Evolutionary conservation across 192 early-diverging fungal species (phyloP), one percentile per base, ranked within the genome.

Genomic region (Umbelopsis ramanniana): DNA sequence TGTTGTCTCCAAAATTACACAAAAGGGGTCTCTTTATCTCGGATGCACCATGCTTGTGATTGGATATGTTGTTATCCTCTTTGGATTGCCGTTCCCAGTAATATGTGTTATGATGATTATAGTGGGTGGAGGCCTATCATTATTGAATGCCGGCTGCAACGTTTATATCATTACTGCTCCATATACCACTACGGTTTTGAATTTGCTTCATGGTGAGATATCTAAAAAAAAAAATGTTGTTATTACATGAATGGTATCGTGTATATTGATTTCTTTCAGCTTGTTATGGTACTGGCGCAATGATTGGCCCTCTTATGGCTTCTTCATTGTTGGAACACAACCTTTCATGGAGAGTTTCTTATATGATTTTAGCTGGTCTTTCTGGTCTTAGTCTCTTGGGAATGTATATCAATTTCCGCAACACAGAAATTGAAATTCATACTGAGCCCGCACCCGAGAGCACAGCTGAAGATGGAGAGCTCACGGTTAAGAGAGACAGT

Each of bases 211-310:
- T 72, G 78, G 78, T 79, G 75, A 48, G 52, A 24, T 17, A 22
- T 15, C 6, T 53, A n/a, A 23, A 29, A 46, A 14, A 43, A 35
- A 40, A 11, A 23, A 10, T 71, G 15, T 24, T n/a, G n/a, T 6
- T 11, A 2, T 3, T 21, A 60, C 23, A 26, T 19, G 5, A 71
- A 54, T 19, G 6, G 6, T 3, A 15, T 46, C 14, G 5, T 15
- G 6, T n/a, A 57, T 52, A 57, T 5, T 40, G 7, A 33, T 22
- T 7, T 45, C 7, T 46, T 55, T 22, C 57, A 79, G 78, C 78
- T n/a, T 55, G 72, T 6, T 79, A 79, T 63, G 73, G 74, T 46
- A 14, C 72, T n/a, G 78, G 78, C 45, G 78, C 78, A n/a, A 33
- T 72, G 43, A 55, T 79, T 43, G 74, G 78, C 40, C 78, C 78